Evolutionary conservation across 352 stramenopile species (phyloP), one percentile per base, ranked within the genome.

Genomic region (Salisapilia sapeloensis): DNA sequence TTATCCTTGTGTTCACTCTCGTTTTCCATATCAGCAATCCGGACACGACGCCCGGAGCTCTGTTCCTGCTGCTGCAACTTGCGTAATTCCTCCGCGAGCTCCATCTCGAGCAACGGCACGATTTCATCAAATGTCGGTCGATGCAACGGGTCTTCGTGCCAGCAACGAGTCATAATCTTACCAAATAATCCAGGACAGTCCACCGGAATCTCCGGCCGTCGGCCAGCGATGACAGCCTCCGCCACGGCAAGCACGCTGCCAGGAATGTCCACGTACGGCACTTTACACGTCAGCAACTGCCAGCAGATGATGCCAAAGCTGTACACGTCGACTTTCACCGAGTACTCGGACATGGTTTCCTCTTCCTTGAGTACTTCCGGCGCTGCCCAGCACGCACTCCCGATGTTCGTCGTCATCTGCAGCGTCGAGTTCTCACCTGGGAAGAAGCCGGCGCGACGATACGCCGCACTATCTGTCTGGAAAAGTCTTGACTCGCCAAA

Each of bases 301-400:
- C 70, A 86, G 53, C 66, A 86, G 37, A 83, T 80, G 45, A 86
- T 70, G 14, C 63, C 70, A 43, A 86, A 86, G 48, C 70, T 86
- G 38, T 86, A 86, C 14, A 86, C 70, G 50, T 86, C 70, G 19
- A 86, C 70, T 40, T 86, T 86, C 26, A 86, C 46, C 21, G 66
- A 83, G 47, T 86, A 86, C 20, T 70, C 58, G 0, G 63, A 67
- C n/a, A n/a, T n/a, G 28, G 48, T 75, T 14, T 55, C 53, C 28
- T 79, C 66, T 26, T 86, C 66, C 29, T 78, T 60, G 9, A 86
- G 39, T 11, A 83, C 62, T 38, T 86, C 70, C 0, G 70, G 70
- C 3, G 70, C 65, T 44, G 70, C 70, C 70, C 70, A 86, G 33
- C 70, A 86, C 6, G 69, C 70, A 19, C 63, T 86, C 22, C 70